Evolutionary conservation across 306 rosid genomes (phyloP).

Genomic region (Datisca glomerata): DNA sequence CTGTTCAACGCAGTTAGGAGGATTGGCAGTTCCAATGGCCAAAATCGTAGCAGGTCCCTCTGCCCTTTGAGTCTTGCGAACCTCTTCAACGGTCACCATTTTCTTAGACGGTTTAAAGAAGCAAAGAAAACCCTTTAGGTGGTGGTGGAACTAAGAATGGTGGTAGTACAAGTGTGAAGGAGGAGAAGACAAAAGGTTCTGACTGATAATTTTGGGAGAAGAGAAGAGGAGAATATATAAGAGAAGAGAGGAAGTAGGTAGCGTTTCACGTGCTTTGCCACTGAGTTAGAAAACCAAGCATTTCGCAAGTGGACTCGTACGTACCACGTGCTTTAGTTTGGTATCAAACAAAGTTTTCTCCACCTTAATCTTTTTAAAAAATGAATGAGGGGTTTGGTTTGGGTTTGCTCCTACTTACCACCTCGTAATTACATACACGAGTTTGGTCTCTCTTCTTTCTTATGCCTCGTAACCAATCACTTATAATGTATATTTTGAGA

Average conservation of each 20-base stretch:
- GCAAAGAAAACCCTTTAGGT: neutral
- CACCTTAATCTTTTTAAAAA: no score
- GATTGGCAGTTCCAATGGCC: conserved; percentile 23
- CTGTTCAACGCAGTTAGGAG: conserved; percentile 14
- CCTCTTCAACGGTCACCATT: conserved; percentile 13
- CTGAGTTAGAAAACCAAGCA: no score
- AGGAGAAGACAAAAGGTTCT: neutral
- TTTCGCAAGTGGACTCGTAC: neutral
- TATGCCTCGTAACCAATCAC: no score
- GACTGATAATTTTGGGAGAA: no score
- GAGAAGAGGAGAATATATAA: neutral
- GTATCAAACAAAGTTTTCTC: no score
- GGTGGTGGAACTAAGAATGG: neutral
- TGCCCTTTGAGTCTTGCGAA: conserved; percentile 14
- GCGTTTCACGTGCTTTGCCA: no score
- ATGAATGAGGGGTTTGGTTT: no score
- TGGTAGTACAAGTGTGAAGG: neutral
- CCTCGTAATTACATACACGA: no score
- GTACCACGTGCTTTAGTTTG: neutral
- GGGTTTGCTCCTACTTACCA: no score
- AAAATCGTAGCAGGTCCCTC: conserved; percentile 20
- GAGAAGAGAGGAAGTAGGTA: neutral
- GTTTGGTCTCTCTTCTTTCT: no score
- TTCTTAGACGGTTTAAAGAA: neutral
- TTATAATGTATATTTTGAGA: no score